Evolutionary conservation across 306 rosid genomes (phyloP).

Genomic region (Medicago ruthenica): DNA sequence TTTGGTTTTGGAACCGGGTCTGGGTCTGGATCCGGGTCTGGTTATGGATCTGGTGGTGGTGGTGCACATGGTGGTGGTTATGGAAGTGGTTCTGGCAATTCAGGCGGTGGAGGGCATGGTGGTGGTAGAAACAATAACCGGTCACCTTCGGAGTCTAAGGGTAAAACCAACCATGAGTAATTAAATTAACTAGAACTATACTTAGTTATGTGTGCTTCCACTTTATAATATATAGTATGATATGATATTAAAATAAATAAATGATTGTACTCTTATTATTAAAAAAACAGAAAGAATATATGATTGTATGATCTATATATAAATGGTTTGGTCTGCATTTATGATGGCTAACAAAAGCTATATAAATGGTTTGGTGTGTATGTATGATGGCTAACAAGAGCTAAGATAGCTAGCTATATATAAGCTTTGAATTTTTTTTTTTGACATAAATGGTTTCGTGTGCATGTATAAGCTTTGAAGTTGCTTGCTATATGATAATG

Average conservation of each 20-base stretch:
- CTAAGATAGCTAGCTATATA: conserved; percentile 21
- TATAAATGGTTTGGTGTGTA: conserved; percentile 12
- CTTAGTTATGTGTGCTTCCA: conserved; percentile 8
- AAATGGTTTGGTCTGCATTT: conserved; percentile 34
- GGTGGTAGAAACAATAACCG: conserved; percentile 49
- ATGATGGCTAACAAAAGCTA: conserved; percentile 35
- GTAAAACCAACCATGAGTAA: conserved; percentile 50
- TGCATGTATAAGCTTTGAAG: conserved; percentile 25
- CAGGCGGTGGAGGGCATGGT: conserved; percentile 66
- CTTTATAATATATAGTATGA: conserved; percentile 4
- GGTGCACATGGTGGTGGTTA: conserved; percentile 63
- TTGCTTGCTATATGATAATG: too few species aligned
- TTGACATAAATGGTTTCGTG: background rate
- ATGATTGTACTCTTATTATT: conserved; percentile 10
- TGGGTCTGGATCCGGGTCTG: conserved; percentile 63
- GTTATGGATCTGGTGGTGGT: conserved; percentile 64
- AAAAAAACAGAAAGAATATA: background rate
- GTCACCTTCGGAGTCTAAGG: conserved; percentile 28
- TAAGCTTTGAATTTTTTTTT: background rate
- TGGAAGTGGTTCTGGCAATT: conserved; percentile 60
- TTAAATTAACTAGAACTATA: conserved; percentile 4
- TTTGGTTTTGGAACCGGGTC: conserved; percentile 72
- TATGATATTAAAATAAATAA: background rate
- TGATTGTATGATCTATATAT: background rate
- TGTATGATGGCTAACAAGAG: conserved; percentile 35